phyloP scores from a whole-genome alignment of 495 filamentous ascomycete species.

The Xylaria bambusicola region DNA sequence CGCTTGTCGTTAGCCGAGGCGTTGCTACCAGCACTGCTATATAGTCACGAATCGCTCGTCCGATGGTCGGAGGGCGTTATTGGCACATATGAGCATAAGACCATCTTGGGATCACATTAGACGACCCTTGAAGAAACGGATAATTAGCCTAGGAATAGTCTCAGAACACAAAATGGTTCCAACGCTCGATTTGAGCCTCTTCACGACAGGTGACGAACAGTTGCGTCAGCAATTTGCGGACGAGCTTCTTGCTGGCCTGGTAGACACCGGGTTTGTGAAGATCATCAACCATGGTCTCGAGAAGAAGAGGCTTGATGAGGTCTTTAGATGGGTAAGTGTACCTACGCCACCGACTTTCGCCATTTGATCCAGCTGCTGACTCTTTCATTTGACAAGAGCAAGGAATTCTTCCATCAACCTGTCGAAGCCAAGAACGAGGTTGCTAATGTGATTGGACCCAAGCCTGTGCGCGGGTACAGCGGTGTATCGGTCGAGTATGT shows the following conservation, averaged over 20 bases:
- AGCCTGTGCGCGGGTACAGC: slow-evolving; percentile 14
- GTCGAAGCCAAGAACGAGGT: slow-evolving; percentile 10
- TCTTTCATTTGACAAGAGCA: too few species aligned
- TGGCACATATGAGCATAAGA: too few species aligned
- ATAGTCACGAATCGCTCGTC: too few species aligned
- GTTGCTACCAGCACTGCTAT: too few species aligned
- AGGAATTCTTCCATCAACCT: slow-evolving; percentile 12
- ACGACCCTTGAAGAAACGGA: too few species aligned
- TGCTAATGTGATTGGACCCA: slow-evolving; percentile 11
- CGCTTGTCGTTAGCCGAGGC: too few species aligned
- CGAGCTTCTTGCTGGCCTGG: slow-evolving; percentile 21
- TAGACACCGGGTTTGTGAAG: slow-evolving; percentile 29
- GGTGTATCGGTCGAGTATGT: slow-evolving; percentile 8
- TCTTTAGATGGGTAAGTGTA: not conserved
- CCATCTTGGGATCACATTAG: too few species aligned
- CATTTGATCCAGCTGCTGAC: too few species aligned
- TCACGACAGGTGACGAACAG: slow-evolving; percentile 8
- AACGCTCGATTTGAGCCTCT: slow-evolving; percentile 15
- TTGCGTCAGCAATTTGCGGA: slow-evolving; percentile 17
- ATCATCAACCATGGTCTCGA: slow-evolving; percentile 27
- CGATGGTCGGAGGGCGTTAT: too few species aligned
- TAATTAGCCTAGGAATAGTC: too few species aligned
- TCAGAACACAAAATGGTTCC: slow-evolving; percentile 15
- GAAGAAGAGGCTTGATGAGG: slow-evolving; percentile 14
- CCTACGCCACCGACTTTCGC: too few species aligned